Evolutionary conservation across 371 early-diverging fungal species (phyloP), one percentile per base, ranked within the genome.

Genomic region (Saksenaea oblongispora): DNA sequence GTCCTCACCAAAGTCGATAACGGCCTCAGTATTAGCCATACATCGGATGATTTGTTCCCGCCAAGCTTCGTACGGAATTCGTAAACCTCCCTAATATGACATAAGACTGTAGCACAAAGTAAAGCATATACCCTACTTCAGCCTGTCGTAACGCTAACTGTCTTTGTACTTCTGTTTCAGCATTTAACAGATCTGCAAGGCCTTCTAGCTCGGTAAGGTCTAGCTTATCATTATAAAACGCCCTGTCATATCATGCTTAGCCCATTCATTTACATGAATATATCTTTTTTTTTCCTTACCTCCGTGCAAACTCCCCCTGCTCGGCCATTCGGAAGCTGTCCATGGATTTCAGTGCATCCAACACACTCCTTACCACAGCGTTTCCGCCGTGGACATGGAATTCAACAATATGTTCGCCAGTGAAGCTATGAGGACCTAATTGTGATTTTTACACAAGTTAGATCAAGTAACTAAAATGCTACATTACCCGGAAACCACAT

Each of bases 1-100:
- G 61, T 94, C 93, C 63, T 93, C 94, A 35, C 91, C 86, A 79
- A 94, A 94, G 59, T 94, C 94, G 26, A 94, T 92, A 5, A 87
- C 73, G 3, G 94, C 93, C 64, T 94, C 94, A 11, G 90, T 76
- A 0, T 79, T 68, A 0, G 91, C 92, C 84, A 89, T 85, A 24
- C 79, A 72, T 18, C 78, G 47, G 31, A 94, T 85, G 8, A 93
- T 71, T 47, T 79, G 60, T 18, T 66, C 58, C 34, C 94, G 72
- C 93, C 93, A 93, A 0, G 31, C 34, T 31, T 89, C 90, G 69
- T 88, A 93, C 27, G 86, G 68, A 17, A 69, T 68, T 42, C 81
- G 66, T 24, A 92, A 70, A 34, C 85, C 88, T 22, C 93, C 94
- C 77, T 87, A 65, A 5, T 10, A 44, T 15, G 5, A 42, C 10